Evolutionary conservation across 108 stramenopile species (phyloP).

Genomic region (Nitzschia palea): DNA sequence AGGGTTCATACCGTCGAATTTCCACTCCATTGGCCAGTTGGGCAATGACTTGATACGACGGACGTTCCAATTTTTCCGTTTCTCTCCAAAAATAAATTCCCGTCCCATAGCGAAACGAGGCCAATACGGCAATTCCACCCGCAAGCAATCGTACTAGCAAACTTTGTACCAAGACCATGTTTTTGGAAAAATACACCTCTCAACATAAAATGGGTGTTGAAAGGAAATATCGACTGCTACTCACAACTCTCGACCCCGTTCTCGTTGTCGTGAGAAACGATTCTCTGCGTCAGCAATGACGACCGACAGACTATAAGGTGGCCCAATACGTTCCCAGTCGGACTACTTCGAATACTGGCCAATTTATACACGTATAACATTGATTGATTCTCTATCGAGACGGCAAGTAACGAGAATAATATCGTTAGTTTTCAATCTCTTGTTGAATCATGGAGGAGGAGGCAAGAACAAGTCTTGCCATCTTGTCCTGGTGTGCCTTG

Average conservation of each 20-base stretch:
- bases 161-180: background rate
- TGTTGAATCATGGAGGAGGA: background rate
- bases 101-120: constrained; percentile 39
- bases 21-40: constrained; percentile 48
- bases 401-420: background rate
- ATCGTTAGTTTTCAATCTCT: background rate
- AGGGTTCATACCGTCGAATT: constrained; percentile 62
- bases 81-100: constrained; percentile 51
- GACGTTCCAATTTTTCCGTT: constrained; percentile 52
- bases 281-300: no score
- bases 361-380: no score
- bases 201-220: no score
- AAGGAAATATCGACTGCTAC: no score
- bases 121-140: constrained; percentile 24
- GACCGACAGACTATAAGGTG: no score
- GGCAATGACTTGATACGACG: constrained; percentile 46
- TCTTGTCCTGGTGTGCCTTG: background rate
- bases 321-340: no score
- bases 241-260: no score
- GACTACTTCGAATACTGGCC: no score
- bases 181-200: constrained; percentile 1
- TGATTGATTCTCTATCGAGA: no score
- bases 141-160: constrained; percentile 14
- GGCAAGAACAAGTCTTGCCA: background rate
- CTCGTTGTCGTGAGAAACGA: no score